phyloP scores from a whole-genome alignment of 2,329 filamentous ascomycete genomes.

The Trichophyton mentagrophytes region DNA sequence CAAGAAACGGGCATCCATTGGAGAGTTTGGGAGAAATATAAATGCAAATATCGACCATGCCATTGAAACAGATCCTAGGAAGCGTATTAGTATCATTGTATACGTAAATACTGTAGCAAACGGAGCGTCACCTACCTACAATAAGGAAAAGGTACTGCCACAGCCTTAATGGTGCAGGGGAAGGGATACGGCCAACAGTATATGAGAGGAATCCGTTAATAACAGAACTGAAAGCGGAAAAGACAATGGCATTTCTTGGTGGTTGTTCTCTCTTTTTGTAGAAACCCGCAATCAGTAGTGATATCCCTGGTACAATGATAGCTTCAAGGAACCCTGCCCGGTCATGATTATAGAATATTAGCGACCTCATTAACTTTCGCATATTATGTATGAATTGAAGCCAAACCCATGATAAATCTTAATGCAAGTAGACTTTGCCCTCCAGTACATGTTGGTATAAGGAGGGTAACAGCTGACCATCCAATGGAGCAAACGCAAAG shows the following conservation, averaged over 20 bases:
- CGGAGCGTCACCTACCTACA: constrained; percentile 25
- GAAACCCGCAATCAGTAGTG: constrained; percentile 27
- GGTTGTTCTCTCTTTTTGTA: constrained; percentile 29
- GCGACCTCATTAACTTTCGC: neutral
- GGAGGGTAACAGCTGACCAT: constrained; percentile 39
- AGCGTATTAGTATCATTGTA: neutral
- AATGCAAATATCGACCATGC: constrained; percentile 43
- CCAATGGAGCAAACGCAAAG: constrained; percentile 42
- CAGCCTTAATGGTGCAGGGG: constrained; percentile 30
- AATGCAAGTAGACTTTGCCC: constrained; percentile 34
- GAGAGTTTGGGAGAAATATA: constrained; percentile 43
- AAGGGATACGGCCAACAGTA: constrained; percentile 42
- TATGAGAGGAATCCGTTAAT: constrained; percentile 32
- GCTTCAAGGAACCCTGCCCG: constrained; percentile 21
- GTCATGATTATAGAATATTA: neutral
- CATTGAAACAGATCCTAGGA: constrained; percentile 30
- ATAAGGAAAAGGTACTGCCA: constrained; percentile 49
- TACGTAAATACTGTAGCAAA: too few relatives aligned
- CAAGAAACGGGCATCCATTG: constrained; percentile 42
- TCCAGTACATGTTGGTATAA: constrained; percentile 38
- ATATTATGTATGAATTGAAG: neutral
- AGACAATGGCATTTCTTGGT: constrained; percentile 26
- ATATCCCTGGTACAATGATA: constrained; percentile 24
- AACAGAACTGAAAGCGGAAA: constrained; percentile 24
- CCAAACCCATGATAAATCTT: constrained; percentile 26